These are phyloP conservation scores for Gymnopilus dilepis DNA, from an alignment of 768 basidiomycete species.

Conservation along the genomic window DNA sequence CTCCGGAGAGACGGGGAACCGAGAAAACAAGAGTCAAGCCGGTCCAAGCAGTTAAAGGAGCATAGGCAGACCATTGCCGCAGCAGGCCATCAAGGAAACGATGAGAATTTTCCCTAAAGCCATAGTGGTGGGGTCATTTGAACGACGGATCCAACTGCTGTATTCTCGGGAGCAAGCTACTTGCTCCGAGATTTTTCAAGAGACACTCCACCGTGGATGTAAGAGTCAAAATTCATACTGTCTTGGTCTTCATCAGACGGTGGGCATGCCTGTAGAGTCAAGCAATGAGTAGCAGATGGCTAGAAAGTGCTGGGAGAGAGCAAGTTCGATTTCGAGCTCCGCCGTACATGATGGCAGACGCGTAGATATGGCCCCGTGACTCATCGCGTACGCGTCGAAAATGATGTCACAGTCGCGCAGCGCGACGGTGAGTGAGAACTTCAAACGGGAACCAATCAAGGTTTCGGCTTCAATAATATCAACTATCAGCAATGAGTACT, in stretches of 20 bases:
- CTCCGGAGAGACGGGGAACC: not conserved
- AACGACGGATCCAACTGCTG: not conserved
- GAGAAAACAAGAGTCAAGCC: not conserved
- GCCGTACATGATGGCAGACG: not conserved
- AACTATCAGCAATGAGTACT: too few relatives aligned
- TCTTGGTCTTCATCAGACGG: not conserved
- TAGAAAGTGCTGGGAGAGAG: not conserved
- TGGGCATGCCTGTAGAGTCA: not conserved
- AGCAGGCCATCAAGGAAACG: not conserved
- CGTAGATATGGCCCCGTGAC: constrained; percentile 1
- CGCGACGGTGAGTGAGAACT: too few relatives aligned
- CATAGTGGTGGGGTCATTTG: not conserved
- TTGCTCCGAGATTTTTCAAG: not conserved
- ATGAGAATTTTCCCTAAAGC: not conserved
- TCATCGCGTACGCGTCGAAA: constrained; percentile 7
- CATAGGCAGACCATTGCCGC: not conserved
- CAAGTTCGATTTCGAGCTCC: constrained; percentile 2
- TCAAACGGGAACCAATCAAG: too few relatives aligned
- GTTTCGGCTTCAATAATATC: too few relatives aligned
- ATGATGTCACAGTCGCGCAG: not conserved
- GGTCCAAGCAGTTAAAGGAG: too few relatives aligned
- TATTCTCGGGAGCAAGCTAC: not conserved
- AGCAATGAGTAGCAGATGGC: not conserved
- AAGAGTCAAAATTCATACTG: too few relatives aligned
- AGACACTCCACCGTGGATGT: too few relatives aligned